These are phyloP conservation scores for Penium margaritaceum DNA, from an alignment of 139 green algal species.

Conservation along the genomic window DNA sequence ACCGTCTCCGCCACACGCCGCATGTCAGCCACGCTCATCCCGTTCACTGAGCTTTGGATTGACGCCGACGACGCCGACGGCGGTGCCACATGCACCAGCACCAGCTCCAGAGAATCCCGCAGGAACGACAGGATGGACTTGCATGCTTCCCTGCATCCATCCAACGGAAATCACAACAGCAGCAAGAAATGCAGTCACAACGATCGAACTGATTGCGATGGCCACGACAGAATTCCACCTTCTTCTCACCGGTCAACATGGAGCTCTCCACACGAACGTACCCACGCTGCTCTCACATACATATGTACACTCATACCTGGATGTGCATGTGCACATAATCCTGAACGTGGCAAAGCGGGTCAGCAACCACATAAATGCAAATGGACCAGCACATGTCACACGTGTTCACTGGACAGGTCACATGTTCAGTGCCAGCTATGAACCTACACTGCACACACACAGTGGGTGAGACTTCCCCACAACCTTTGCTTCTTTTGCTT, in stretches of 20 bases:
- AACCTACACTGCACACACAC: too few species aligned
- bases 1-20: too few species aligned
- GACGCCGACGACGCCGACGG: slow-evolving; percentile 12
- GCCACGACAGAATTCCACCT: neutral
- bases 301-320: neutral
- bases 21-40: too few species aligned
- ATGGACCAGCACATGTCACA: neutral
- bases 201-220: neutral
- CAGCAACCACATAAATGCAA: neutral
- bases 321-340: neutral
- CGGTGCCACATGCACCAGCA: slow-evolving; percentile 2
- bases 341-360: neutral
- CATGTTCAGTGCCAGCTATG: neutral
- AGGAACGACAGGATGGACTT: slow-evolving; percentile 37
- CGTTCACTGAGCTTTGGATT: too few species aligned
- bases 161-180: neutral
- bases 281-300: neutral
- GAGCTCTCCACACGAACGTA: neutral
- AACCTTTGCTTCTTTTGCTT: neutral
- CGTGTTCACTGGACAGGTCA: neutral
- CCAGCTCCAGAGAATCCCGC: too few species aligned
- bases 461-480: neutral
- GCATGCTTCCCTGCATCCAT: slow-evolving; percentile 37
- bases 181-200: neutral
- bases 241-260: neutral